Conservation (phyloP, 2,329 filamentous ascomycete genomes). For the Sphaerulina populicola region DNA sequence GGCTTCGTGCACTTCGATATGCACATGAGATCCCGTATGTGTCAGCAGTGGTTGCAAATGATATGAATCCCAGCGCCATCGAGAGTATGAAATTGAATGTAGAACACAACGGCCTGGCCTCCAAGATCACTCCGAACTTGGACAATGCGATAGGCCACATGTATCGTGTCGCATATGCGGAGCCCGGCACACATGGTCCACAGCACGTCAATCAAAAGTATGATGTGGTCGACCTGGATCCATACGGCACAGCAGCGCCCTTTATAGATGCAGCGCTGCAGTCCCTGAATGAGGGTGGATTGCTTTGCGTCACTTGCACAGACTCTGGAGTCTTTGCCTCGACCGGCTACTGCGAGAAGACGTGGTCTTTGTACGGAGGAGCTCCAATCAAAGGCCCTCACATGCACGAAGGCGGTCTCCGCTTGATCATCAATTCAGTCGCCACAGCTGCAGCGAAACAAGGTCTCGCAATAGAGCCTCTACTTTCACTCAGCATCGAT, state of each 20-base stretch:
- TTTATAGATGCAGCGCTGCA: conserved; percentile 90
- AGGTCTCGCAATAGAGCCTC: conserved; percentile 78
- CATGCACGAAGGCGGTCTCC: conserved; percentile 81
- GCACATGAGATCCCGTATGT: conserved; percentile 69
- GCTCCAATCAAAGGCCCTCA: conserved; percentile 74
- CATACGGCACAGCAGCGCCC: conserved; percentile 85
- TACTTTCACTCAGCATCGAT: conserved; percentile 89
- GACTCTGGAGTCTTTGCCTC: conserved; percentile 94
- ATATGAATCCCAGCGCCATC: conserved; percentile 53
- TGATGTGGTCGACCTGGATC: conserved; percentile 92
- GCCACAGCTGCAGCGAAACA: conserved; percentile 75
- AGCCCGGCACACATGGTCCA: conserved; percentile 29
- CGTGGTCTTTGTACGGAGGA: conserved; percentile 87
- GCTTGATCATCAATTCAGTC: conserved; percentile 75
- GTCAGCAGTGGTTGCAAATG: conserved; percentile 59
- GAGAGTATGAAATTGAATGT: conserved; percentile 73
- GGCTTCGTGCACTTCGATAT: conserved; percentile 82
- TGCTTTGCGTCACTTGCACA: conserved; percentile 92
- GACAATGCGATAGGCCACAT: conserved; percentile 86
- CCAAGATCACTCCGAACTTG: conserved; percentile 62
- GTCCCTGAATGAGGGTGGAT: conserved; percentile 74
- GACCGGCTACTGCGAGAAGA: conserved; percentile 87
- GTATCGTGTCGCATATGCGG: conserved; percentile 52
- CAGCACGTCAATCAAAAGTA: conserved; percentile 49
- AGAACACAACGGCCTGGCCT: conserved; percentile 65